Evolutionary conservation across 106 monocot species (phyloP).

Genomic region (Platanthera guangdongensis): DNA sequence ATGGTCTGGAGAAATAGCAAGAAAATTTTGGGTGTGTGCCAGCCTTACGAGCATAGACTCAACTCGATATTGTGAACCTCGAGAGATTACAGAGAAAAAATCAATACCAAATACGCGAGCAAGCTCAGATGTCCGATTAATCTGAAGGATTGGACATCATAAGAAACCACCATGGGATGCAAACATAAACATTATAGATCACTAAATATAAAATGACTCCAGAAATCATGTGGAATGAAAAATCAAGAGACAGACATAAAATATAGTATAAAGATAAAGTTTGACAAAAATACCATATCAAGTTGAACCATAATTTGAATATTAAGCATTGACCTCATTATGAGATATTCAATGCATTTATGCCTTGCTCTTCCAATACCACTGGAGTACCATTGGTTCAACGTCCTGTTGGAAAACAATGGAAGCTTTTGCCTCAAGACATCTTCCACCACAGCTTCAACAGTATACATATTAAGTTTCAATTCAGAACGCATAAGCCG

Average conservation of each 20-base stretch:
- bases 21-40: conserved; percentile 90
- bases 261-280: neutral
- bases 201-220: neutral
- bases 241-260: neutral
- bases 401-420: conserved; percentile 45
- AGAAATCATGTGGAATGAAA: neutral
- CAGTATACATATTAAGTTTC: conserved; percentile 68
- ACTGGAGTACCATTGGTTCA: conserved; percentile 69
- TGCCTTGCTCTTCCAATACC: conserved; percentile 42
- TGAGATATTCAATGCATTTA: conserved; percentile 54
- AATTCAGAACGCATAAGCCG: conserved; percentile 80
- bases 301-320: conserved; percentile 75
- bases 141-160: conserved; percentile 28
- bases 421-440: conserved; percentile 78
- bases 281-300: conserved; percentile 57
- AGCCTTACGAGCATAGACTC: conserved; percentile 96
- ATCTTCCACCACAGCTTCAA: conserved; percentile 90
- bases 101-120: conserved; percentile 98
- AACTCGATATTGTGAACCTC: conserved; percentile 95
- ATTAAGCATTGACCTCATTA: conserved; percentile 58
- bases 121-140: conserved; percentile 95
- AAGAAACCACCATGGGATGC: neutral
- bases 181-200: neutral
- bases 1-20: conserved; percentile 85
- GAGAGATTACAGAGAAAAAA: conserved; percentile 92